Evolutionary conservation across 2,329 filamentous ascomycete genomes (phyloP), one percentile per base, ranked within the genome.

Genomic region (Hirsutella rhossiliensis): DNA sequence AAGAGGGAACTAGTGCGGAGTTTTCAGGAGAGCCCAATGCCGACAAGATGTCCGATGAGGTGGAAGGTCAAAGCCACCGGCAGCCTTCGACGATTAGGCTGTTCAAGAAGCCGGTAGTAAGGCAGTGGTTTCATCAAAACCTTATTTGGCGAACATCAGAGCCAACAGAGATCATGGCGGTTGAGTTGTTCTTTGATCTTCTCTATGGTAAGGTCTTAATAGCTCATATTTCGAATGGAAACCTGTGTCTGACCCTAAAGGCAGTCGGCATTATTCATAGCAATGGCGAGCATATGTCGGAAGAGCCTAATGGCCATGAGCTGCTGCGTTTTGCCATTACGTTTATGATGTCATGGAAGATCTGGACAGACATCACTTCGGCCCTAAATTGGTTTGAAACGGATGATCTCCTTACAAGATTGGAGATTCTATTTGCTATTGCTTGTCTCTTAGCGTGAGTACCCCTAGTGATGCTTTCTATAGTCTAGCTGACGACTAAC

Each of bases 91-190:
- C 69, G 1, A 68, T 80, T 53, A 73, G 71, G 54, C 60, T 82
- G 46, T 78, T 76, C 55, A 75, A 75, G 55, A 69, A 67, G 48
- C 78, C 79, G 0, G 69, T 75, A 7, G 66, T 82, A 4, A 68
- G 77, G 46, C 79, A 82, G 61, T 82, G 81, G 60, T 81, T 81
- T 52, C 77, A 82, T 55, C 75, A 76, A 46, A 78, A 77, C 0
- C 65, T 82, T 12, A 59, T 83, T 8, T 82, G 78, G 78, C 66
- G 79, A 41, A 72, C 76, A 2, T 69, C 68, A 8, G 71, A 73
- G 42, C 62, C 67, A 18, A 75, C 77, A n/a, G 71, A 80, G 57
- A 76, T 81, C 6, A 75, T 75, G 50, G 72, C 68, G 15, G 81
- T 80, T 52, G 79, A 82, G 56, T 68, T 83, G 1, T 82, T 82